Evolutionary conservation across 768 basidiomycete genomes (phyloP).

Genomic region (Termitomyces sp.): DNA sequence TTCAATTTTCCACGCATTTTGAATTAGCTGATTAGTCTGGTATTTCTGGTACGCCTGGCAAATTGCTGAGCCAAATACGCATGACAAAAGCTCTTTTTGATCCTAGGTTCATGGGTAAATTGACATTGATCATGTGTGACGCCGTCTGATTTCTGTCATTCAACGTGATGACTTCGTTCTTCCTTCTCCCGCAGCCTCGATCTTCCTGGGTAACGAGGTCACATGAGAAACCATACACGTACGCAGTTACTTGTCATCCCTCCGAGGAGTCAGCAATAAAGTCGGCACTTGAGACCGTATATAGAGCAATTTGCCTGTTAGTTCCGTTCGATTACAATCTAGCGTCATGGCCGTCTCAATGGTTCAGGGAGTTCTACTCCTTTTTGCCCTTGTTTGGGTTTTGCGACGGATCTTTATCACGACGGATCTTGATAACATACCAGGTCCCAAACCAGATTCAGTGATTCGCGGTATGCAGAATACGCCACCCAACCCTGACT

Average conservation of each 20-base stretch:
- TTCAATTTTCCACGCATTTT: not conserved
- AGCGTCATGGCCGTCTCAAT: constrained; percentile 3
- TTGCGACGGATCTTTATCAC: constrained; percentile 13
- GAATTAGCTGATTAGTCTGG: not conserved
- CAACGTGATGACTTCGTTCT: not conserved
- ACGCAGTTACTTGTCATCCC: constrained; percentile 3
- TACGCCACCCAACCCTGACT: not conserved
- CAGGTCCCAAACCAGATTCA: constrained; percentile 26
- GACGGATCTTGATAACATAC: constrained; percentile 27
- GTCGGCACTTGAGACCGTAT: not conserved
- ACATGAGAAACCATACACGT: not conserved
- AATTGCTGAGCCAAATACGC: not conserved
- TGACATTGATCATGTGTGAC: not conserved
- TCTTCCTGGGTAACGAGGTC: not conserved
- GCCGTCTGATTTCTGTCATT: not conserved
- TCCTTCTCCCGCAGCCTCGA: not conserved
- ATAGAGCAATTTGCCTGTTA: not conserved
- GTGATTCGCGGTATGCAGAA: constrained; percentile 22
- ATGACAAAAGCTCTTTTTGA: not conserved
- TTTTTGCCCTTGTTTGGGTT: constrained; percentile 11
- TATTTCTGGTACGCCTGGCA: not conserved
- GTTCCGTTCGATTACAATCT: not conserved
- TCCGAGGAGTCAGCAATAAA: not conserved
- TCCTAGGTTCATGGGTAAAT: not conserved
- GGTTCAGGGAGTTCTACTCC: not conserved